These are phyloP conservation scores for Triticum urartu DNA, from an alignment of 176 grass and related monocot genomes.

Conservation along the genomic window DNA sequence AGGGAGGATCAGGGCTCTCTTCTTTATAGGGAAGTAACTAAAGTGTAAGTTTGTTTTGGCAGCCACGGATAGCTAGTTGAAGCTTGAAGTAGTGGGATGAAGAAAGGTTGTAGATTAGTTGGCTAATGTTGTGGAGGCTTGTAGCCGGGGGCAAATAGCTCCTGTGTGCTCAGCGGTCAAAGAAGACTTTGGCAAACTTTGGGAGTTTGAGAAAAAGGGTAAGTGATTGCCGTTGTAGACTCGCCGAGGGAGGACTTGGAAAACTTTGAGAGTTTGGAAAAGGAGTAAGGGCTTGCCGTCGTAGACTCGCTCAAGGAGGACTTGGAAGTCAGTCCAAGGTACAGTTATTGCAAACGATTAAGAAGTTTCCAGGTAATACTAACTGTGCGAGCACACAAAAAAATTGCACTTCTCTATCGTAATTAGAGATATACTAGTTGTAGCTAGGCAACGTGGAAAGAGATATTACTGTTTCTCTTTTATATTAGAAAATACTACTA, in stretches of 20 bases:
- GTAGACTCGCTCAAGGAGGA: background rate
- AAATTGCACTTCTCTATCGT: background rate
- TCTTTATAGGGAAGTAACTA: background rate
- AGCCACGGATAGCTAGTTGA: conserved; percentile 15
- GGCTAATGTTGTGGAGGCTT: background rate
- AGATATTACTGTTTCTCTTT: background rate
- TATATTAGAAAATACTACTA: too few species aligned
- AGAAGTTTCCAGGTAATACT: background rate
- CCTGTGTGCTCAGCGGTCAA: background rate
- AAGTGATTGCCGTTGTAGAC: too few species aligned
- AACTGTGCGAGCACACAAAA: background rate
- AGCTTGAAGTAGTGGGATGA: background rate
- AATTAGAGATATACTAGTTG: background rate
- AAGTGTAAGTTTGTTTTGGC: background rate
- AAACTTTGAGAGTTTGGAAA: background rate
- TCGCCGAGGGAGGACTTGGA: background rate
- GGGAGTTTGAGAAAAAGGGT: too few species aligned
- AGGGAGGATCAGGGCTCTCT: conserved; percentile 7
- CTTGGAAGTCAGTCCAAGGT: background rate
- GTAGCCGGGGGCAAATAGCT: background rate
- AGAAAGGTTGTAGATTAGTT: background rate
- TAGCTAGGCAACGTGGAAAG: background rate
- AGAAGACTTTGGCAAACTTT: background rate
- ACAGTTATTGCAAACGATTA: background rate
- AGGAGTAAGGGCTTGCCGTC: background rate